Evolutionary conservation across 768 basidiomycete species (phyloP).

Genomic region (Naganishia friedmannii): DNA sequence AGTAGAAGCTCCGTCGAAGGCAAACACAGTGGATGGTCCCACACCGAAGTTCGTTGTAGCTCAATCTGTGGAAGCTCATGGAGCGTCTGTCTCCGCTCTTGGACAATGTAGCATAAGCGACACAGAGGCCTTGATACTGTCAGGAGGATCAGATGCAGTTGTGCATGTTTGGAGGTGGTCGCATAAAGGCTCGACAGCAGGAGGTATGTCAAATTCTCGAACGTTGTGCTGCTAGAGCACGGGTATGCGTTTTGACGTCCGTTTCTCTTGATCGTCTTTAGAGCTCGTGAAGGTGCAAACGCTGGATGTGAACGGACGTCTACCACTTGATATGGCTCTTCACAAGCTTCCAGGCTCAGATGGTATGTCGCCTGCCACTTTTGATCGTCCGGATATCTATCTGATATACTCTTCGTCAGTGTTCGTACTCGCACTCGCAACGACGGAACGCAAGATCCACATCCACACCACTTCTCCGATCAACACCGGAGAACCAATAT

Average conservation of each 20-base stretch:
- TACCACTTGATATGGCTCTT: slow-evolving; percentile 70
- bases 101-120: slow-evolving; percentile 47
- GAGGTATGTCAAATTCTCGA: background rate
- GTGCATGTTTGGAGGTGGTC: slow-evolving; percentile 70
- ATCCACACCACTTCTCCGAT: slow-evolving; percentile 56
- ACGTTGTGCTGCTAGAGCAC: slow-evolving; percentile 29
- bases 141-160: slow-evolving; percentile 76
- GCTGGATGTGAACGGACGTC: slow-evolving; percentile 65
- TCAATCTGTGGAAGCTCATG: slow-evolving; percentile 62
- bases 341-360: slow-evolving; percentile 65
- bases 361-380: slow-evolving; percentile 55
- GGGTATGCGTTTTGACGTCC: slow-evolving; percentile 35
- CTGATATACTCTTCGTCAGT: slow-evolving; percentile 43
- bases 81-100: slow-evolving; percentile 66
- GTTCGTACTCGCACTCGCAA: slow-evolving; percentile 70
- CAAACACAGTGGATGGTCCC: background rate
- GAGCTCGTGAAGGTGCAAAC: slow-evolving; percentile 56
- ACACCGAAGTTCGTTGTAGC: slow-evolving; percentile 34
- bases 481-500: background rate
- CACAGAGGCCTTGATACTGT: slow-evolving; percentile 57
- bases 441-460: slow-evolving; percentile 76
- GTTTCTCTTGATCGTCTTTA: slow-evolving; percentile 32
- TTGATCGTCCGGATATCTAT: slow-evolving; percentile 12
- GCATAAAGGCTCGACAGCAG: slow-evolving; percentile 32
- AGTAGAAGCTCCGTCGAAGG: slow-evolving; percentile 32